Conservation (phyloP, 2,329 filamentous ascomycete genomes). For the Claviceps paspali region DNA sequence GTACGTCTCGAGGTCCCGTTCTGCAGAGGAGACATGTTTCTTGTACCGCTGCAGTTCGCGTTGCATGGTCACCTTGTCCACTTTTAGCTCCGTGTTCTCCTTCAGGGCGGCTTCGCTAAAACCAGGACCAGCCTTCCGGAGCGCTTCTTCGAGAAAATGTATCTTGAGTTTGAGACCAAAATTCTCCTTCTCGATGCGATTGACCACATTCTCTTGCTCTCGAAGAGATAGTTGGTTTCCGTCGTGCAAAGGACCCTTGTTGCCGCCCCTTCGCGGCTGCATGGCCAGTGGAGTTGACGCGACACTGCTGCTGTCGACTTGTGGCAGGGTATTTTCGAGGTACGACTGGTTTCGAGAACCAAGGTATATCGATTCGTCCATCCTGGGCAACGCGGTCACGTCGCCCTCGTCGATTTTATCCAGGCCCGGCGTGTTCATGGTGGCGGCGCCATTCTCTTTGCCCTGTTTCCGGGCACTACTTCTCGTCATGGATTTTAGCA, state of each 20-base stretch:
- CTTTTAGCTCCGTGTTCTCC: constrained; percentile 93
- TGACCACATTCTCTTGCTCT: constrained; percentile 90
- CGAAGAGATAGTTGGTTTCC: constrained; percentile 83
- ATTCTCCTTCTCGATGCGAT: constrained; percentile 96
- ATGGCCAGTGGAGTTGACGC: constrained; percentile 70
- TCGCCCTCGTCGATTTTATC: constrained; percentile 54
- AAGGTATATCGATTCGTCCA: constrained; percentile 58
- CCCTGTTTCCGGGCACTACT: constrained; percentile 53
- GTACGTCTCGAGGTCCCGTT: constrained; percentile 75
- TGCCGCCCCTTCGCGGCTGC: constrained; percentile 45
- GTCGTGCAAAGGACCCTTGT: constrained; percentile 58
- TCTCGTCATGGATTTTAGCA: constrained; percentile 67
- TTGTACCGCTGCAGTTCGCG: constrained; percentile 74
- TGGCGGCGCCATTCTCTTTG: constrained; percentile 45
- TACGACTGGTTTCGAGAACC: constrained; percentile 50
- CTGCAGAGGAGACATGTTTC: constrained; percentile 67
- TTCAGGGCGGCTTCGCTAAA: constrained; percentile 80
- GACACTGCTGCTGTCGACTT: constrained; percentile 62
- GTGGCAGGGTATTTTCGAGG: constrained; percentile 56
- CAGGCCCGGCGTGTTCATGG: constrained; percentile 53
- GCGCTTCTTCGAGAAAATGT: constrained; percentile 83
- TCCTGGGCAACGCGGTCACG: constrained; percentile 57
- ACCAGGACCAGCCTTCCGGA: constrained; percentile 75
- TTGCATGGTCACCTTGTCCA: constrained; percentile 79
- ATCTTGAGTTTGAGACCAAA: constrained; percentile 95